Percentiles rank a stretch among this genome's conserved stretches.
Conservation (phyloP, 164 flowering plant species). For the Stephania cephalantha region DNA sequence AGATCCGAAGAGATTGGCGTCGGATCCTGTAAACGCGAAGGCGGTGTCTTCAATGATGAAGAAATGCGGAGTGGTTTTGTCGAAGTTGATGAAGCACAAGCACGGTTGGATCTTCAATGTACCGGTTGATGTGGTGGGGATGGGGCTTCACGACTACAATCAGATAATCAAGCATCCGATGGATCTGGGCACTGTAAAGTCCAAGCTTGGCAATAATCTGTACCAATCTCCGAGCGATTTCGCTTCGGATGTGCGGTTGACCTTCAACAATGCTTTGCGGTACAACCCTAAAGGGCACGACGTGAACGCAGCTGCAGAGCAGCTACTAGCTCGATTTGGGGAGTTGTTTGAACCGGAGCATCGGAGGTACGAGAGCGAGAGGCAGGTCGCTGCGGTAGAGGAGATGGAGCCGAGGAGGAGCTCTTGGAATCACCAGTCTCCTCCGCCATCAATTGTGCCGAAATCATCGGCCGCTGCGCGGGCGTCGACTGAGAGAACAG, state of each 20-base stretch:
- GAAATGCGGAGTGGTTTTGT: slow-evolving; percentile 45
- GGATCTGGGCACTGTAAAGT: slow-evolving; percentile 86
- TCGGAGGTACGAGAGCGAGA: slow-evolving; percentile 15
- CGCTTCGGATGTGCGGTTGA: slow-evolving; percentile 66
- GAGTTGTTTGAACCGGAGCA: slow-evolving; percentile 23
- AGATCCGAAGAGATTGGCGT: slow-evolving; percentile 28
- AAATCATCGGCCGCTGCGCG: background rate
- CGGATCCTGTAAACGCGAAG: slow-evolving; percentile 15
- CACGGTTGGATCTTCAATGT: slow-evolving; percentile 47
- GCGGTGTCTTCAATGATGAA: slow-evolving; percentile 28
- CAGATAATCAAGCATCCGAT: slow-evolving; percentile 66
- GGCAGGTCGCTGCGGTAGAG: background rate
- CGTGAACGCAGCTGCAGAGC: slow-evolving; percentile 51
- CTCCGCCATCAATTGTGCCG: background rate
- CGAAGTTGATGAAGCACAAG: slow-evolving; percentile 67
- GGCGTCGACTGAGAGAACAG: background rate
- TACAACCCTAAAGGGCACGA: slow-evolving; percentile 80
- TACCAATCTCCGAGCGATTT: slow-evolving; percentile 55
- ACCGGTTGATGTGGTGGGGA: slow-evolving; percentile 60
- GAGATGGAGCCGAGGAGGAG: background rate
- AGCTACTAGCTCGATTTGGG: slow-evolving; percentile 25
- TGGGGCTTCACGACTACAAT: slow-evolving; percentile 71
- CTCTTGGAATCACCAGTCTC: background rate
- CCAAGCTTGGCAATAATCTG: slow-evolving; percentile 37
- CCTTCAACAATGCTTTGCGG: slow-evolving; percentile 65